A percentile compares a stretch with the other conserved stretches of the same genome.
Conservation (phyloP, 1,284 basidiomycete genomes). For the Cystobasidium pallidum region DNA sequence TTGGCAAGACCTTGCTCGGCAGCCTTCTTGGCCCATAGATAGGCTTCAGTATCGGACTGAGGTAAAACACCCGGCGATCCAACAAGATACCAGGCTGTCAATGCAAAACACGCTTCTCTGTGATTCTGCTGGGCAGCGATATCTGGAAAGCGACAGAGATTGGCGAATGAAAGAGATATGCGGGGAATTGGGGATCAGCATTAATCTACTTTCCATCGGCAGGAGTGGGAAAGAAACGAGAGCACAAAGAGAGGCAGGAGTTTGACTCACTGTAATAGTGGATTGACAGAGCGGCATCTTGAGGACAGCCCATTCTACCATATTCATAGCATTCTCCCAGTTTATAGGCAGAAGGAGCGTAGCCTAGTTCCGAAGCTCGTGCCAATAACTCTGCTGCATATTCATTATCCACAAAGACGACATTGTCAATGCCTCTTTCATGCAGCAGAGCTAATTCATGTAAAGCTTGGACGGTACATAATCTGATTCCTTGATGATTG, state of each 20-base stretch:
- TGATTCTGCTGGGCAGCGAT: slow-evolving; percentile 97
- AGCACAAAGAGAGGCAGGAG: no score
- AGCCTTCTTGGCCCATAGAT: slow-evolving; percentile 88
- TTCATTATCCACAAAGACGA: slow-evolving; percentile 93
- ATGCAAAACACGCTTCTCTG: slow-evolving; percentile 93
- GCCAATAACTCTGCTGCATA: slow-evolving; percentile 93
- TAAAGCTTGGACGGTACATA: slow-evolving; percentile 73
- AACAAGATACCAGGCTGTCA: slow-evolving; percentile 98
- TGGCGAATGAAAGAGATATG: neutral
- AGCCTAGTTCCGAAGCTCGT: slow-evolving; percentile 91
- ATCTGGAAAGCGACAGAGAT: slow-evolving; percentile 64
- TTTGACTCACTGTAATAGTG: slow-evolving; percentile 93
- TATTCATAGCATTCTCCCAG: slow-evolving; percentile 99
- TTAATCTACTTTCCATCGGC: no score
- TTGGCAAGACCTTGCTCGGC: slow-evolving; percentile 91
- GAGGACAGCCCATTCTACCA: slow-evolving; percentile 98
- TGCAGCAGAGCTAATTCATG: slow-evolving; percentile 96
- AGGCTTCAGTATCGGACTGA: slow-evolving; percentile 97
- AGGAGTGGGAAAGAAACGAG: neutral
- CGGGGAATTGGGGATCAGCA: no score
- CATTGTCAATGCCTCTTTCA: slow-evolving; percentile 93
- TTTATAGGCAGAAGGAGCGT: slow-evolving; percentile 93
- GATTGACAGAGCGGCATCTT: slow-evolving; percentile 93
- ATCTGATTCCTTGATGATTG: slow-evolving; percentile 41
- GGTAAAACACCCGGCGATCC: slow-evolving; percentile 96